Percentiles rank a stretch among this genome's conserved stretches.
Conservation (phyloP, 2,329 filamentous ascomycete species). For the Dactylellina parvicollis region DNA sequence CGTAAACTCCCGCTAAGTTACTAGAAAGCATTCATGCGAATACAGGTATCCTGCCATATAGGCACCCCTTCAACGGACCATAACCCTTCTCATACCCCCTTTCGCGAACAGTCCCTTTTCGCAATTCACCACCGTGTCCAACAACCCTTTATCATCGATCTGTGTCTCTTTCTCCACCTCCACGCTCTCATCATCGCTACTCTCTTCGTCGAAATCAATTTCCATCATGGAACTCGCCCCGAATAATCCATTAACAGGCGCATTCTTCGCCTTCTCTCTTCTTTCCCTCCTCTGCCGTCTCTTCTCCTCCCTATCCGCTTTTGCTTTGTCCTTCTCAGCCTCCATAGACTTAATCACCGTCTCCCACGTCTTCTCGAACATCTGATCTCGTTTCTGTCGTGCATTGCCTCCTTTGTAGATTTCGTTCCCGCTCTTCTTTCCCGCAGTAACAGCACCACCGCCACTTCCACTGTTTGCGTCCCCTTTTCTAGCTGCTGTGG, state of each 20-base stretch:
- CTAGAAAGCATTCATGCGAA: not conserved
- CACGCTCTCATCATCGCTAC: constrained; percentile 14
- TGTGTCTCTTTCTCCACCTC: constrained; percentile 32
- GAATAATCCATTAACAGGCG: constrained; percentile 30
- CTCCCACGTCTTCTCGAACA: constrained; percentile 53
- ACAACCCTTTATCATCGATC: constrained; percentile 49
- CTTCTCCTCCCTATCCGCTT: constrained; percentile 35
- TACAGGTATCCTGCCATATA: constrained; percentile 1
- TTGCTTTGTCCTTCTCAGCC: constrained; percentile 46
- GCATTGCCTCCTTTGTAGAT: constrained; percentile 51
- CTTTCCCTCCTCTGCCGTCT: constrained; percentile 24
- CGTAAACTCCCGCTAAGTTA: constrained; percentile 46
- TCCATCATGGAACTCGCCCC: constrained; percentile 25
- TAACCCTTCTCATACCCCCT: constrained; percentile 39
- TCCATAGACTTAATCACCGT: constrained; percentile 40
- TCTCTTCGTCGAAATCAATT: constrained; percentile 49
- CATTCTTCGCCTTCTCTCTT: constrained; percentile 29
- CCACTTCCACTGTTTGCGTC: constrained; percentile 21
- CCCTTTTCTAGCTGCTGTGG: constrained; percentile 27
- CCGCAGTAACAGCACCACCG: not conserved
- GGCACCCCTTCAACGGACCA: constrained; percentile 29
- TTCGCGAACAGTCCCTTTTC: constrained; percentile 47
- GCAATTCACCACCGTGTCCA: constrained; percentile 50
- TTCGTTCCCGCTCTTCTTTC: constrained; percentile 15
- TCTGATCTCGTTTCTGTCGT: constrained; percentile 34